Conservation (phyloP, 768 basidiomycete species). For the Phallus indusiatus region DNA sequence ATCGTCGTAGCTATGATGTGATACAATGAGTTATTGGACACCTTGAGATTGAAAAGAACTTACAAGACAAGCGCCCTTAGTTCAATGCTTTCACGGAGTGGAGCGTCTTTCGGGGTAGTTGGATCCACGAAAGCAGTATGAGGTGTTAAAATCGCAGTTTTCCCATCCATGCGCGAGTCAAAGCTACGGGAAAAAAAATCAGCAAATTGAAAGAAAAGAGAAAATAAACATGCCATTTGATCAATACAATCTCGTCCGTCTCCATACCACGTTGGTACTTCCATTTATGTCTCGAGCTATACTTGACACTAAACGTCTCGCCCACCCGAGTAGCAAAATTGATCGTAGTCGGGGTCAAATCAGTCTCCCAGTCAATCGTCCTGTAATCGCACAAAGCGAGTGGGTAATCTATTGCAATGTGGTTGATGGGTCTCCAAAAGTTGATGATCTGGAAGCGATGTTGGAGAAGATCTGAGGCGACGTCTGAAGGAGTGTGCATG, state of each 20-base stretch:
- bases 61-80: slow-evolving; percentile 50
- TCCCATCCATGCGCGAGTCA: slow-evolving; percentile 34
- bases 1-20: neutral
- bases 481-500: slow-evolving; percentile 38
- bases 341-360: slow-evolving; percentile 36
- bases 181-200: slow-evolving; percentile 20
- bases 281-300: slow-evolving; percentile 42
- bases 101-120: slow-evolving; percentile 38
- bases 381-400: slow-evolving; percentile 43
- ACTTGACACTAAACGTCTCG: slow-evolving; percentile 39
- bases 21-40: neutral
- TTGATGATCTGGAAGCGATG: slow-evolving; percentile 51
- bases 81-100: slow-evolving; percentile 50
- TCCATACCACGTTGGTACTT: slow-evolving; percentile 39
- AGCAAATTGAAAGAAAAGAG: neutral
- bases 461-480: slow-evolving; percentile 34
- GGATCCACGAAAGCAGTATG: slow-evolving; percentile 57
- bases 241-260: slow-evolving; percentile 39
- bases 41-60: neutral
- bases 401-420: slow-evolving; percentile 41
- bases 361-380: slow-evolving; percentile 31
- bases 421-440: slow-evolving; percentile 47
- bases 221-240: slow-evolving; percentile 37
- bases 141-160: slow-evolving; percentile 46
- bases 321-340: slow-evolving; percentile 42